Percentiles rank a stretch among this genome's conserved stretches.
These are phyloP conservation scores for Kondoa malvinella DNA, from an alignment of 768 basidiomycete genomes.

Conservation along the genomic window DNA sequence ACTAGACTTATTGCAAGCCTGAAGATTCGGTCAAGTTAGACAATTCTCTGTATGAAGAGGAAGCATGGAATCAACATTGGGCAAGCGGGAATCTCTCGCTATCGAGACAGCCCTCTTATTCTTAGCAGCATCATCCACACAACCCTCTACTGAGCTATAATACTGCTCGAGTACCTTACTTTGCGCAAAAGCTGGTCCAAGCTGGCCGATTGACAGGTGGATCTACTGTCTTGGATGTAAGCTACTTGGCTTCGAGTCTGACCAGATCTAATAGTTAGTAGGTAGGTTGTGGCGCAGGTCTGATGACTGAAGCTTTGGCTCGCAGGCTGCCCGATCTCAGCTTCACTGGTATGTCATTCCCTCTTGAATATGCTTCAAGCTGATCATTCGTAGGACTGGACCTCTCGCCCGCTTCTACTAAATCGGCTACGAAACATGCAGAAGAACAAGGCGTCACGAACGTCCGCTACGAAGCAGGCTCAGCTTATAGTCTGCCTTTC, in stretches of 20 bases:
- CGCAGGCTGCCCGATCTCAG: background rate
- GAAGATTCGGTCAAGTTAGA: background rate
- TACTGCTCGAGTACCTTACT: background rate
- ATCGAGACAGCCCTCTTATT: background rate
- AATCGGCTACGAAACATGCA: background rate
- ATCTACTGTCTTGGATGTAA: background rate
- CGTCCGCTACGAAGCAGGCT: background rate
- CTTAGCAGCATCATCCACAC: background rate
- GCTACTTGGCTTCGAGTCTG: background rate
- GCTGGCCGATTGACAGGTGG: background rate
- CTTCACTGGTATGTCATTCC: background rate
- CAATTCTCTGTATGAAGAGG: background rate
- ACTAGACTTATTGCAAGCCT: background rate
- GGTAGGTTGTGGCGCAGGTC: background rate
- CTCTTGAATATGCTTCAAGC: background rate
- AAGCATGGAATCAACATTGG: too few relatives aligned
- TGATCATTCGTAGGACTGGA: background rate
- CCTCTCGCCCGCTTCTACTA: background rate
- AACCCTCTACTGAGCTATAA: background rate
- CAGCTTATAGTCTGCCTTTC: background rate
- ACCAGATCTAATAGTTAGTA: background rate
- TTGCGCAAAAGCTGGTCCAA: background rate
- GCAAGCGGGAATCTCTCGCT: background rate
- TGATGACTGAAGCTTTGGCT: background rate
- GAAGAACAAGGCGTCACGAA: background rate